Evolutionary conservation across 225 moss, liverwort and hornwort genomes (phyloP).

Genomic region (Polytrichum formosum): DNA sequence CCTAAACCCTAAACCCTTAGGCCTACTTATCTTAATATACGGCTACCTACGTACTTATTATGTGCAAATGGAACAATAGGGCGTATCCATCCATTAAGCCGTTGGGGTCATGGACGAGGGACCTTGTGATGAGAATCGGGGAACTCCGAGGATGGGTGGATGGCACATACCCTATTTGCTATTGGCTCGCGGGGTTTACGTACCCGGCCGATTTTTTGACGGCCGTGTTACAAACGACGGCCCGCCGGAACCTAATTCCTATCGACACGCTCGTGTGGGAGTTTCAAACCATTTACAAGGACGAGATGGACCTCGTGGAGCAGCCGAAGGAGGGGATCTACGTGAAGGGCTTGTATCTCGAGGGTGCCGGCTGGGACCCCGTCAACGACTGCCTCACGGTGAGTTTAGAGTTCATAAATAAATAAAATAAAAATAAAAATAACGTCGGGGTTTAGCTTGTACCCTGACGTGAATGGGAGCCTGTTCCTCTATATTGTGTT

Average conservation of each 20-base stretch:
- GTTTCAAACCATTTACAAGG: constrained; percentile 64
- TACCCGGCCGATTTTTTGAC: constrained; percentile 81
- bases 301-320: constrained; percentile 69
- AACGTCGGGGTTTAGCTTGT: no score
- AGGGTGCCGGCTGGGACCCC: constrained; percentile 81
- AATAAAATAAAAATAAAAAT: no score
- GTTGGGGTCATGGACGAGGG: constrained; percentile 69
- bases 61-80: constrained; percentile 16
- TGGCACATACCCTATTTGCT: constrained; percentile 74
- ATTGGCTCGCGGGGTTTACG: constrained; percentile 78
- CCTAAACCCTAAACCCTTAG: no score
- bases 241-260: constrained; percentile 67
- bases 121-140: constrained; percentile 44
- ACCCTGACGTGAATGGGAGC: no score
- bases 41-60: no score
- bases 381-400: constrained; percentile 67
- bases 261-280: constrained; percentile 81
- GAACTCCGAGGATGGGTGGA: constrained; percentile 67
- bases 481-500: no score
- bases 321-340: constrained; percentile 75
- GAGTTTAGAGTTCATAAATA: neutral
- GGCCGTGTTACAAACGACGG: constrained; percentile 75
- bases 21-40: no score
- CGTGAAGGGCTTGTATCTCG: constrained; percentile 63
- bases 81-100: constrained; percentile 81